Percentiles rank a stretch among this genome's conserved stretches.
These are phyloP conservation scores for Zizania latifolia DNA, from an alignment of 176 grass and related monocot species.

Conservation along the genomic window DNA sequence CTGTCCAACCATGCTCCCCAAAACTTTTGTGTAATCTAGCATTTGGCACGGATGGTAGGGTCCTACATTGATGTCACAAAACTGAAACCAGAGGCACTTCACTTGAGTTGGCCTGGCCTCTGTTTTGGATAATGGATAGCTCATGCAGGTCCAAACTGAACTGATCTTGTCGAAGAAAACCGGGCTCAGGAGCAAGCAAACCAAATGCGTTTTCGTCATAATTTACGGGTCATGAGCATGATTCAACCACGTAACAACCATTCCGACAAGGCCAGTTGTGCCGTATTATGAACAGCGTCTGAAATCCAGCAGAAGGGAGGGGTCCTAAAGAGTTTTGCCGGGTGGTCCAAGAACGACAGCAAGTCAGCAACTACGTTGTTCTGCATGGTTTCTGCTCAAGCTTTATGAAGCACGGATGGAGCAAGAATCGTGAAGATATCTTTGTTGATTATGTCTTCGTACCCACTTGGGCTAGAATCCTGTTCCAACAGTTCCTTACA, in stretches of 20 bases:
- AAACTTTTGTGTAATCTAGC: neutral
- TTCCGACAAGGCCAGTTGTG: constrained; percentile 29
- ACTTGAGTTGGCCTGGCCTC: neutral
- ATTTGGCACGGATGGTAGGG: constrained; percentile 38
- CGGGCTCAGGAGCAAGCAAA: neutral
- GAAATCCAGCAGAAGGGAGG: constrained; percentile 28
- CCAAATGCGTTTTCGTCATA: neutral
- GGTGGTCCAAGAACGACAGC: constrained; percentile 33
- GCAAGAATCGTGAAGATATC: constrained; percentile 7
- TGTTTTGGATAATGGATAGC: neutral
- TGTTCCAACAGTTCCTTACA: neutral
- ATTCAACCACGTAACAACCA: constrained; percentile 20
- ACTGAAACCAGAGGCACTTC: neutral
- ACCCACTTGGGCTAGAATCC: neutral
- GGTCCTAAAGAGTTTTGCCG: neutral
- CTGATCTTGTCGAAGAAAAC: neutral
- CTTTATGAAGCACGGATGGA: constrained; percentile 4
- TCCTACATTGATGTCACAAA: neutral
- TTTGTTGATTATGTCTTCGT: neutral
- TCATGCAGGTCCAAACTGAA: constrained; percentile 6
- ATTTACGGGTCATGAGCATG: neutral
- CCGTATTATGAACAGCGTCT: constrained; percentile 28
- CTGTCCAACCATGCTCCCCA: constrained; percentile 1
- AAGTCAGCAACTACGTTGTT: constrained; percentile 9
- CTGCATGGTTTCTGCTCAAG: neutral